Evolutionary conservation across 108 stramenopile genomes (phyloP).

Genomic region (Fistulifera pelliculosa): DNA sequence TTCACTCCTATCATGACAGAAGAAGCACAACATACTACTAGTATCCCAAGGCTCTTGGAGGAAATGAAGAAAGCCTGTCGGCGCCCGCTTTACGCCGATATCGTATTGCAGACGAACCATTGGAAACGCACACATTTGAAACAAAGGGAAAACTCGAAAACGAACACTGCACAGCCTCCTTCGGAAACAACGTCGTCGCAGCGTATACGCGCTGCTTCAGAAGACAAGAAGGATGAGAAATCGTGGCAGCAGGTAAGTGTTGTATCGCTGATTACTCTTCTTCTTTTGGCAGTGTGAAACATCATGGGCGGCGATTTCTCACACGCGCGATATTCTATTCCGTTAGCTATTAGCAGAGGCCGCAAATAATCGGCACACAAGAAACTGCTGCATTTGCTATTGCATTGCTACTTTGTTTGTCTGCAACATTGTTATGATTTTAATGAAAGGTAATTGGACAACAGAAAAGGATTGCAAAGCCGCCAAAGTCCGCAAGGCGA

Average conservation of each 20-base stretch:
- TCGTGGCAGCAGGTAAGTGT: constrained; percentile 9
- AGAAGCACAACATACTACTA: too few species aligned
- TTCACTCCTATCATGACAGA: too few species aligned
- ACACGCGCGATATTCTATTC: background rate
- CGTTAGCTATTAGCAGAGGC: constrained; percentile 37
- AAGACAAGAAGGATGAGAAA: background rate
- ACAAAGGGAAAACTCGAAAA: background rate
- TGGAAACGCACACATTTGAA: background rate
- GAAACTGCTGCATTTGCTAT: too few species aligned
- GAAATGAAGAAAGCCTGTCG: constrained; percentile 33
- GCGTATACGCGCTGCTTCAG: too few species aligned
- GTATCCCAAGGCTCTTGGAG: constrained; percentile 8
- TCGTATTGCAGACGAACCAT: constrained; percentile 5
- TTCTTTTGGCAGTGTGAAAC: background rate
- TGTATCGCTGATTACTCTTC: background rate
- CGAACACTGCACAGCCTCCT: background rate
- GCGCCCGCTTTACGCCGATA: constrained; percentile 23
- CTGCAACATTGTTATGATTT: too few species aligned
- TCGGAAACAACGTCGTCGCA: background rate
- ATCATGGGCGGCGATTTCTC: background rate
- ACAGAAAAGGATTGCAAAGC: too few species aligned
- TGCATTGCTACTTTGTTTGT: too few species aligned
- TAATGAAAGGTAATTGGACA: too few species aligned
- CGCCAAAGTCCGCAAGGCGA: too few species aligned
- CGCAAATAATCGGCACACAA: constrained; percentile 20